phyloP scores from a whole-genome alignment of 176 grass and related monocot species.

The Musa beccarii region DNA sequence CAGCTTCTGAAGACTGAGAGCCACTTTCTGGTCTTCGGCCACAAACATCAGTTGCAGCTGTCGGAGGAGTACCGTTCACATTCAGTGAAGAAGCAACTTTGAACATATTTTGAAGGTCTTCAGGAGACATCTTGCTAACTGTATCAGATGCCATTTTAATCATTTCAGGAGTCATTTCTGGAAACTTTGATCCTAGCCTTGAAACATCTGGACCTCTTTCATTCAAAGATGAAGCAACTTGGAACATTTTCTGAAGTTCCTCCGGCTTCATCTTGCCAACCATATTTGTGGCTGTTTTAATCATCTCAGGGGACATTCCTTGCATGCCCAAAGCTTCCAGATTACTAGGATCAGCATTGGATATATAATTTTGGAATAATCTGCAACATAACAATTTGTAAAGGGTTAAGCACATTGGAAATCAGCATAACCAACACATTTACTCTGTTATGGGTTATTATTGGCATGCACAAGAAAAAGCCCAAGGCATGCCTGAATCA shows the following conservation, averaged over 20 bases:
- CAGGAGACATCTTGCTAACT: slow-evolving; percentile 74
- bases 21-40: slow-evolving; percentile 25
- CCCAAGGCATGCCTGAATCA: neutral
- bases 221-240: slow-evolving; percentile 67
- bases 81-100: slow-evolving; percentile 57
- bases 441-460: neutral
- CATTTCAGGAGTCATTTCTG: slow-evolving; percentile 90
- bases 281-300: slow-evolving; percentile 73
- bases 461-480: slow-evolving; percentile 4
- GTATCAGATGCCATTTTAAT: slow-evolving; percentile 79
- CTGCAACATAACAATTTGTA: slow-evolving; percentile 35
- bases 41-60: slow-evolving; percentile 20
- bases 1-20: slow-evolving; percentile 19
- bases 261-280: slow-evolving; percentile 82
- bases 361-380: slow-evolving; percentile 47
- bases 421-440: neutral
- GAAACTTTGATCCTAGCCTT: slow-evolving; percentile 57
- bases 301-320: slow-evolving; percentile 81
- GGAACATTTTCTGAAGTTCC: slow-evolving; percentile 85
- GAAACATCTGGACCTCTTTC: slow-evolving; percentile 33
- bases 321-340: slow-evolving; percentile 44
- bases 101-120: slow-evolving; percentile 78
- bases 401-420: neutral
- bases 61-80: slow-evolving; percentile 34
- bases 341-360: slow-evolving; percentile 33